Conservation (phyloP, 1,284 basidiomycete genomes). For the Pseudozyma tsukubaensis region DNA sequence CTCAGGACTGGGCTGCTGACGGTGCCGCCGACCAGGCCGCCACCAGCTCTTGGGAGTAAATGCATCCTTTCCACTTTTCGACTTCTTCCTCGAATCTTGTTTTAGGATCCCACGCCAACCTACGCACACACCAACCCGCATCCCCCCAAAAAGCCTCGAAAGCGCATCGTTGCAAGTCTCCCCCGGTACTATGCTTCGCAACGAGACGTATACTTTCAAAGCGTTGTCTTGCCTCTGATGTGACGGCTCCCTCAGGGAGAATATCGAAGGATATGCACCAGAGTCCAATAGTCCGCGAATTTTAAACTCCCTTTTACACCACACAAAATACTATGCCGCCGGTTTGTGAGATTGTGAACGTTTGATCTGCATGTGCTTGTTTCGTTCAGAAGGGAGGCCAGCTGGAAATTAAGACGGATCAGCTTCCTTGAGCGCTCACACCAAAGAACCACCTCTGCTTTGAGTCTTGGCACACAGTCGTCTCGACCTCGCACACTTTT, state of each 20-base stretch:
- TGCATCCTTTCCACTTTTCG: slow-evolving; percentile 3
- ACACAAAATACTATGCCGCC: background rate
- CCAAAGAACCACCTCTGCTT: no score
- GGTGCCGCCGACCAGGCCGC: slow-evolving; percentile 43
- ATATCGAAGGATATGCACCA: slow-evolving; percentile 57
- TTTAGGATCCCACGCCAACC: no score
- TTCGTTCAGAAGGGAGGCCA: no score
- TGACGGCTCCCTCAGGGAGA: slow-evolving; percentile 54
- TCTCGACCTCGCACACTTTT: no score
- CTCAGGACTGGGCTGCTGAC: slow-evolving; percentile 69
- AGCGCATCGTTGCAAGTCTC: slow-evolving; percentile 4
- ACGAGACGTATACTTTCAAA: slow-evolving; percentile 22
- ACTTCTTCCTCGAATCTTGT: slow-evolving; percentile 4
- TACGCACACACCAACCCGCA: background rate
- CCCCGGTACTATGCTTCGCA: no score
- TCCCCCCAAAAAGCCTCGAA: slow-evolving; percentile 46
- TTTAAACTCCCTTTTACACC: slow-evolving; percentile 6
- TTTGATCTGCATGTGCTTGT: background rate
- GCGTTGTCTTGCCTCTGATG: slow-evolving; percentile 61
- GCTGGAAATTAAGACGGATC: no score
- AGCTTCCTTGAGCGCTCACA: no score
- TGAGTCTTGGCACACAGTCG: no score
- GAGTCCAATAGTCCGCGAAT: slow-evolving; percentile 60
- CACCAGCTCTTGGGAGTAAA: slow-evolving; percentile 54
- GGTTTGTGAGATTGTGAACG: slow-evolving; percentile 3